Conservation (phyloP, 139 green algal species). For the Chlamydomonas eustigma region DNA sequence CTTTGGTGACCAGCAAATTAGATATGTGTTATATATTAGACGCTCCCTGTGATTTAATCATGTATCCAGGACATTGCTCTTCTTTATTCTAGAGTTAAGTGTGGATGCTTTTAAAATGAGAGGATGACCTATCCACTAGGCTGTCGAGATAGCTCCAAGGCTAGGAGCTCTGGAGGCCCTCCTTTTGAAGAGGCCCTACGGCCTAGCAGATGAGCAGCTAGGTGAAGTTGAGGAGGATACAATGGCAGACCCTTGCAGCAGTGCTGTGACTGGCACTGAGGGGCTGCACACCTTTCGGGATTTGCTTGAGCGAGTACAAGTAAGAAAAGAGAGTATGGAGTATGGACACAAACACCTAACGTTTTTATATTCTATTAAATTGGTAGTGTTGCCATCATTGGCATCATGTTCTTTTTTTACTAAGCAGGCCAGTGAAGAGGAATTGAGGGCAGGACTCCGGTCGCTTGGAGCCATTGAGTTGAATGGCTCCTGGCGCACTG, state of each 20-base stretch:
- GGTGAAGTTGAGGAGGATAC: background rate
- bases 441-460: slow-evolving; percentile 39
- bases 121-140: slow-evolving; percentile 2
- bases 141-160: slow-evolving; percentile 12
- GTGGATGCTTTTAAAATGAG: no score
- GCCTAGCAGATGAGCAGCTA: background rate
- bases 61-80: no score
- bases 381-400: no score
- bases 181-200: background rate
- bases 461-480: slow-evolving; percentile 31
- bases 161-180: slow-evolving; percentile 28
- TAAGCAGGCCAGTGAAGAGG: slow-evolving; percentile 37
- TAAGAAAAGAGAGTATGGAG: no score
- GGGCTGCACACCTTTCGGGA: slow-evolving; percentile 19
- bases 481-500: slow-evolving; percentile 30
- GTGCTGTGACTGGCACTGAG: background rate
- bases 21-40: no score
- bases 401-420: background rate
- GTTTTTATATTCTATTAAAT: no score
- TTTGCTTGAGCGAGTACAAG: slow-evolving; percentile 46
- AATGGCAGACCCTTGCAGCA: background rate
- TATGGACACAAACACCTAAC: no score
- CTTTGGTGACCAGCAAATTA: no score
- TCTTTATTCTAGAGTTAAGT: no score
- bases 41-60: no score